Evolutionary conservation across 495 filamentous ascomycete species (phyloP), one percentile per base, ranked within the genome.

Genomic region (Daldinia bambusicola): DNA sequence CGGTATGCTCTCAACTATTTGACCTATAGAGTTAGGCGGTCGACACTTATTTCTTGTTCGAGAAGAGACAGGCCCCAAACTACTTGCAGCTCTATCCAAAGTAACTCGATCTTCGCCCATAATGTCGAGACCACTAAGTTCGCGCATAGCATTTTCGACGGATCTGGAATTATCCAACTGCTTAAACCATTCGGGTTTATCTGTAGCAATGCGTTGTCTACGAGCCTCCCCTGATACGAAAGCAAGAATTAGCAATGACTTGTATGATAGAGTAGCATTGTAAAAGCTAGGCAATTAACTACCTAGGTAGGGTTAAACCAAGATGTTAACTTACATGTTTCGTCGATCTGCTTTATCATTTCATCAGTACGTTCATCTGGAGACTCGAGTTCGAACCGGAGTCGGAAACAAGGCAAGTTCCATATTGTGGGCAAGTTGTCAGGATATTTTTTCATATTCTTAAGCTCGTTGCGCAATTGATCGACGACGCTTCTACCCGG

Each of bases 161-260:
- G 16, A 4, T 3, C 8, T 10, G 4, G 12, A 22, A 18, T 22
- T 48, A 12, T 48, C 32, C 52, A 64, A 58, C 2, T 14, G 40
- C 18, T 59, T 14, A 8, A 69, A 63, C 66, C 66, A 69, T 34
- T 53, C 51, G 6, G 60, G 60, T 22, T 0, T 22, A 6, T 52
- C 60, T 0, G 9, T 13, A 1, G 9, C 52, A 18, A 32, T 43
- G 1, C 26, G 20, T 26, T 20, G 3, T 31, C 31, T 40, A n/a
- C 51, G 52, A 10, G 3, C 3, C 2, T 18, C 30, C 6, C 45
- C 60, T 69, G 30, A 13, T 26, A 26, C 3, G 13, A 45, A 26
- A 7, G 0, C 10, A 50, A 41, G 9, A 30, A 16, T 63, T 52
- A 63, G 59, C 12, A 58, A 63, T 13, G 2, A 8, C 32, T 16